phyloP scores from a whole-genome alignment of 2,329 filamentous ascomycete species.

The Plectosphaerella cucumerina region DNA sequence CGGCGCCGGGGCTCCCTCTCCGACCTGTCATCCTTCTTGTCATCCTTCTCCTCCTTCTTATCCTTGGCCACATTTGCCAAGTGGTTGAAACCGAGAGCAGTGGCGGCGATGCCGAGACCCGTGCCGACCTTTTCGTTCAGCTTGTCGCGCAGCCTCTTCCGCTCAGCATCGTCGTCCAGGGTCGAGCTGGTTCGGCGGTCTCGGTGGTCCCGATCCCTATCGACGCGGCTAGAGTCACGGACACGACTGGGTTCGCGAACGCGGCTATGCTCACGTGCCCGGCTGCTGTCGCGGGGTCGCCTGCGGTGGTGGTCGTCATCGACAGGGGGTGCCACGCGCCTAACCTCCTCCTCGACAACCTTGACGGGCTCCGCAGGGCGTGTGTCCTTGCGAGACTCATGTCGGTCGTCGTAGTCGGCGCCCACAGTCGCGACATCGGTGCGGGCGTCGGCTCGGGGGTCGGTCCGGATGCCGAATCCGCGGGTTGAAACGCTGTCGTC shows the following conservation, averaged over 20 bases:
- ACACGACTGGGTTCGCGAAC: background rate
- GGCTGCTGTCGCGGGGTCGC: background rate
- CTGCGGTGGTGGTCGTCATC: conserved; percentile 7
- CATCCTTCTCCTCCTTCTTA: conserved; percentile 32
- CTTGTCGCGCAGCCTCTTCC: conserved; percentile 24
- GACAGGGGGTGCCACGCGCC: conserved; percentile 2
- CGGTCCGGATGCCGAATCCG: conserved; percentile 45
- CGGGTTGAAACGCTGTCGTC: conserved; percentile 43
- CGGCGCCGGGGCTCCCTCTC: conserved; percentile 11
- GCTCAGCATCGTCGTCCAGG: conserved; percentile 32
- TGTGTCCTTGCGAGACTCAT: conserved; percentile 30
- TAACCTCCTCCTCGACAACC: conserved; percentile 12
- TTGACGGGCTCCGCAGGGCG: conserved; percentile 13
- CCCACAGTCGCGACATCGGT: conserved; percentile 24
- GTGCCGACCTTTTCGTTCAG: conserved; percentile 43
- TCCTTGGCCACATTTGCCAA: conserved; percentile 30
- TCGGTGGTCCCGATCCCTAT: conserved; percentile 18
- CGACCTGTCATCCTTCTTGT: conserved; percentile 31
- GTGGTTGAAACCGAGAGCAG: conserved; percentile 39
- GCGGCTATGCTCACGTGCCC: background rate
- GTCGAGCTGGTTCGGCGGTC: conserved; percentile 19
- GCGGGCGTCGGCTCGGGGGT: background rate
- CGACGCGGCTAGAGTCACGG: conserved; percentile 7
- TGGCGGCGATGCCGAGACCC: conserved; percentile 44
- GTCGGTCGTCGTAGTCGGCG: conserved; percentile 35